Evolutionary conservation across 2,329 filamentous ascomycete genomes (phyloP).

Genomic region (Aciculosporium take): DNA sequence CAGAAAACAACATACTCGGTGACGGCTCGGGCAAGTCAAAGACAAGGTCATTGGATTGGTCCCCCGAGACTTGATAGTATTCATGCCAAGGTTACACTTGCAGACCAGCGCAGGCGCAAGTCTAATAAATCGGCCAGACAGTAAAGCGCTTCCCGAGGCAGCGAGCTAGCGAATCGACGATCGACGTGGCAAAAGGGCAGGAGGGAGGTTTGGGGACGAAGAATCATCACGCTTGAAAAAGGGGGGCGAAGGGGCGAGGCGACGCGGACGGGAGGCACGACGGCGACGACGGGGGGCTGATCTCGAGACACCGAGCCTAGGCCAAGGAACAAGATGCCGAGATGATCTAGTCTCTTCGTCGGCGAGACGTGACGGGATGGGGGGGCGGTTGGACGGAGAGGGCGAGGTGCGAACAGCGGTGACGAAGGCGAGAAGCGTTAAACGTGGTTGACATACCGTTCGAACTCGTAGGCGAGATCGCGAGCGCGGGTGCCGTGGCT

Average conservation of each 20-base stretch:
- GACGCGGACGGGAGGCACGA: conserved; percentile 11
- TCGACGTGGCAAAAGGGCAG: conserved; percentile 10
- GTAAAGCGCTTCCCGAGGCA: conserved; percentile 14
- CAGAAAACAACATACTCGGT: conserved; percentile 4
- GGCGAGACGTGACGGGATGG: conserved; percentile 17
- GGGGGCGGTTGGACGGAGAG: conserved; percentile 27
- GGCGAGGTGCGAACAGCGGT: conserved; percentile 22
- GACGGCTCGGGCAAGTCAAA: not conserved
- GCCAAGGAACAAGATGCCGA: conserved; percentile 13
- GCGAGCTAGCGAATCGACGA: conserved; percentile 16
- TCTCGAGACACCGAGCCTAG: conserved; percentile 9
- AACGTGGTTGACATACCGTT: conserved; percentile 79
- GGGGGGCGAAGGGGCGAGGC: conserved; percentile 4
- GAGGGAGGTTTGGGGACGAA: conserved; percentile 8
- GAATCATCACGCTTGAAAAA: not conserved
- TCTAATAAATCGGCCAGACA: conserved; percentile 12
- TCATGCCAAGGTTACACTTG: conserved; percentile 8
- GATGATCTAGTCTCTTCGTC: conserved; percentile 14
- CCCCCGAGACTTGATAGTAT: conserved; percentile 5
- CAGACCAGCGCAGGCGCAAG: conserved; percentile 11
- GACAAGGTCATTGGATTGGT: not conserved
- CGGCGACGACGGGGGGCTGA: conserved; percentile 10
- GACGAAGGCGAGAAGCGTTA: conserved; percentile 25
- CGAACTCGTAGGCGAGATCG: conserved; percentile 99
- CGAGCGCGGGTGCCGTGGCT: conserved; percentile 96